A percentile compares a stretch with the other conserved stretches of the same genome.
Conservation (phyloP, 352 stramenopile genomes). For the Discostella stelligera region DNA sequence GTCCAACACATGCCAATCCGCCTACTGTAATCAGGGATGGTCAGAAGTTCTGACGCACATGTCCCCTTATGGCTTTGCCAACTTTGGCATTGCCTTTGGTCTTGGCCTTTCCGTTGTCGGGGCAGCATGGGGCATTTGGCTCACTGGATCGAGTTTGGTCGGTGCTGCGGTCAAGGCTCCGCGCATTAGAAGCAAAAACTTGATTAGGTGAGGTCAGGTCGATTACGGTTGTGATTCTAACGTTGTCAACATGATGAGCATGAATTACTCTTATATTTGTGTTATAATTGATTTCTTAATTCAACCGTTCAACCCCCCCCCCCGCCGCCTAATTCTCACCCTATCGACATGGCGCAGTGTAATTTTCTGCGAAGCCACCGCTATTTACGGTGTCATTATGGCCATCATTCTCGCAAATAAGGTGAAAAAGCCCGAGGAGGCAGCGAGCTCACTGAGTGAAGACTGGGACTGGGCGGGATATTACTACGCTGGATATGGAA, state of each 20-base stretch:
- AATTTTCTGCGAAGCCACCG: conserved; percentile 99
- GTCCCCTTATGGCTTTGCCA: conserved; percentile 97
- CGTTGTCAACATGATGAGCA: too few relatives aligned
- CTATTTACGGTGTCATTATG: conserved; percentile 99
- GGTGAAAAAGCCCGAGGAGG: conserved; percentile 81
- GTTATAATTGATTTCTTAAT: conserved; percentile 37
- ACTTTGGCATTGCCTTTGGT: conserved; percentile 95
- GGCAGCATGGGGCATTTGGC: conserved; percentile 85
- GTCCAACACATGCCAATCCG: conserved; percentile 58
- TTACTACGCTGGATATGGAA: conserved; percentile 97
- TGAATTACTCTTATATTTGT: background rate
- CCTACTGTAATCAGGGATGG: conserved; percentile 81
- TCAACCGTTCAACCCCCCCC: background rate
- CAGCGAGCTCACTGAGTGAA: conserved; percentile 58
- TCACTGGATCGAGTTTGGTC: conserved; percentile 93
- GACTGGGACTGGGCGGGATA: conserved; percentile 77
- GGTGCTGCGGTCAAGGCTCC: conserved; percentile 97
- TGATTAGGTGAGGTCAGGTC: conserved; percentile 86
- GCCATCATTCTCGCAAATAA: conserved; percentile 99
- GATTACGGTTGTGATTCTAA: conserved; percentile 22
- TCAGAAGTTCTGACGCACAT: conserved; percentile 96
- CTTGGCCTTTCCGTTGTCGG: conserved; percentile 96
- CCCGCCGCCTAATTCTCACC: background rate
- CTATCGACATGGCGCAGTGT: conserved; percentile 81
- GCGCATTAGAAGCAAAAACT: conserved; percentile 98